A percentile compares a stretch with the other conserved stretches of the same genome.
These are phyloP conservation scores for Fraxinus platypoda DNA, from an alignment of 305 asterid species.

Conservation along the genomic window DNA sequence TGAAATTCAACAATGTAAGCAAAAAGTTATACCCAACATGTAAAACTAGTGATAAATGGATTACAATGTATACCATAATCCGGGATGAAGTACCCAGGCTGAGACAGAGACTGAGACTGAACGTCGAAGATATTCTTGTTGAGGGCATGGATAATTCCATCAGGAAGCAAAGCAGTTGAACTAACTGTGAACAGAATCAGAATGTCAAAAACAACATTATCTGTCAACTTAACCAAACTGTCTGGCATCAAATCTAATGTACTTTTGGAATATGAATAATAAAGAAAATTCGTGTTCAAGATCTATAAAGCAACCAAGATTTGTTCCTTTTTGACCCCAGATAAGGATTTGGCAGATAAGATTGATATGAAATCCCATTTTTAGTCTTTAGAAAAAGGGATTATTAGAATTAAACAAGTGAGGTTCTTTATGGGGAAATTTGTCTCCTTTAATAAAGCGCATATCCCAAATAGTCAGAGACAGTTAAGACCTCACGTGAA, in stretches of 20 bases:
- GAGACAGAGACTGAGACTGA: slow-evolving; percentile 25
- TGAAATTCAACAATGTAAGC: neutral
- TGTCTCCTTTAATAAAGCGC: neutral
- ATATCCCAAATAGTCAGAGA: neutral
- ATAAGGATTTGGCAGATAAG: slow-evolving; percentile 15
- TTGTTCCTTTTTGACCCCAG: neutral
- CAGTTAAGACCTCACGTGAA: no score
- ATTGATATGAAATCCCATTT: neutral
- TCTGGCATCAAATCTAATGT: neutral
- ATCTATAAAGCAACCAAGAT: slow-evolving; percentile 22
- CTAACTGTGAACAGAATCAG: slow-evolving; percentile 27
- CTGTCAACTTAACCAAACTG: neutral
- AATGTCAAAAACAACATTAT: neutral
- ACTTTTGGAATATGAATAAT: neutral
- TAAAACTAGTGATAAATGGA: neutral
- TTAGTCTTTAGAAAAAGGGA: neutral
- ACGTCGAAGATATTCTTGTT: slow-evolving; percentile 22
- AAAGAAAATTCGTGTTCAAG: neutral
- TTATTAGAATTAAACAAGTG: neutral
- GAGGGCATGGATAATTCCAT: slow-evolving; percentile 23
- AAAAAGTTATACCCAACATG: neutral
- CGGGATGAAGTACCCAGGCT: slow-evolving; percentile 7
- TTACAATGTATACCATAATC: slow-evolving; percentile 38
- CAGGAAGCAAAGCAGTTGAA: slow-evolving; percentile 26
- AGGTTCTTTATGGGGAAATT: neutral